These are phyloP conservation scores for Syncephalis plumigaleata DNA, from an alignment of 371 early-diverging fungal species.

Conservation along the genomic window DNA sequence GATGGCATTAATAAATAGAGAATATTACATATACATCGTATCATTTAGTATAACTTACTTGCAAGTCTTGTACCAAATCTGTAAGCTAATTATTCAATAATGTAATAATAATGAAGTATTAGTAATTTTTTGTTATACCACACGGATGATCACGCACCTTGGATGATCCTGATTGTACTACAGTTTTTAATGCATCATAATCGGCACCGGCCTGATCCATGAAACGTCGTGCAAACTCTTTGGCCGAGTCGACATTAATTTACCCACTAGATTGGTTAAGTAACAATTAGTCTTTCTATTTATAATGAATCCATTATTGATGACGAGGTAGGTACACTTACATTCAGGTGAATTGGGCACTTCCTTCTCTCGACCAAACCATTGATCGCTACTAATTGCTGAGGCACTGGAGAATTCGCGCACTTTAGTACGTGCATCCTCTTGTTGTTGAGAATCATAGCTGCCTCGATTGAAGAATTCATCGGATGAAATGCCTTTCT, in stretches of 20 bases:
- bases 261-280: neutral
- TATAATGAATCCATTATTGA: no score
- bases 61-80: no score
- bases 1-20: no score
- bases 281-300: neutral
- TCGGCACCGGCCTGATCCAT: slow-evolving; percentile 62
- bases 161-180: slow-evolving; percentile 42
- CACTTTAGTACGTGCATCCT: slow-evolving; percentile 42
- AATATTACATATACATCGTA: no score
- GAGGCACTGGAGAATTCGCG: slow-evolving; percentile 44
- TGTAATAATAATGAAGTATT: neutral
- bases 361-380: slow-evolving; percentile 43
- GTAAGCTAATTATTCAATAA: neutral
- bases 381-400: slow-evolving; percentile 57
- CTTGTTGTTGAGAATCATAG: slow-evolving; percentile 38
- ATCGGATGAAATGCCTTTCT: slow-evolving; percentile 73
- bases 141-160: slow-evolving; percentile 10
- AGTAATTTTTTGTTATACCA: neutral
- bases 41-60: no score
- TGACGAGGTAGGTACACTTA: no score
- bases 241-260: slow-evolving; percentile 12
- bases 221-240: slow-evolving; percentile 43
- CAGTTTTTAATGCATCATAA: slow-evolving; percentile 43
- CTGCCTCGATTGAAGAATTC: slow-evolving; percentile 74
- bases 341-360: neutral